Conservation (phyloP, 805 yeast species). For the Ogataea methanolica region DNA sequence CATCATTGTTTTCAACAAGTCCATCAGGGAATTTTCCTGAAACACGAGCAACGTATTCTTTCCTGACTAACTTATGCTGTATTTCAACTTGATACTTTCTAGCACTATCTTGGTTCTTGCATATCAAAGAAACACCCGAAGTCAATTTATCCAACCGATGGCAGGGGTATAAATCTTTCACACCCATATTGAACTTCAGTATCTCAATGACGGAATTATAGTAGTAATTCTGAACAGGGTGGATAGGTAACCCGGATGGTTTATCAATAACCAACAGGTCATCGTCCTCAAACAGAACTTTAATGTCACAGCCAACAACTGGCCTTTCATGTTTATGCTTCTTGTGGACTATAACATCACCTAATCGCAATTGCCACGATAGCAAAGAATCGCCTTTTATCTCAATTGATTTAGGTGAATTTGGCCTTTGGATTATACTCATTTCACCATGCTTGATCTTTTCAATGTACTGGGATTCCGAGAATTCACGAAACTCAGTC, state of each 20-base stretch:
- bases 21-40: constrained; percentile 37
- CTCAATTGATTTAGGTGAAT: constrained; percentile 20
- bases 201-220: constrained; percentile 46
- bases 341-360: constrained; percentile 24
- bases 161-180: constrained; percentile 31
- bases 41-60: constrained; percentile 44
- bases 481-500: constrained; percentile 34
- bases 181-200: constrained; percentile 28
- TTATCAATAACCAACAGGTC: constrained; percentile 41
- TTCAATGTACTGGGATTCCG: constrained; percentile 18
- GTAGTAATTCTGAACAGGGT: constrained; percentile 44
- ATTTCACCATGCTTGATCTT: constrained; percentile 17
- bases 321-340: constrained; percentile 31
- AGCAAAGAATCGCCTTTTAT: constrained; percentile 25
- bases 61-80: constrained; percentile 28
- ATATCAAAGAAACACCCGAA: constrained; percentile 47
- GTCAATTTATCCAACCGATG: constrained; percentile 53
- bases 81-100: constrained; percentile 31
- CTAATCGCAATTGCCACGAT: constrained; percentile 13
- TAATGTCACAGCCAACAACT: constrained; percentile 9
- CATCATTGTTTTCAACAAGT: constrained; percentile 32
- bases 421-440: constrained; percentile 12
- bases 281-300: constrained; percentile 20
- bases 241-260: constrained; percentile 52
- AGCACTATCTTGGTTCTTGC: constrained; percentile 33